Evolutionary conservation across 2,329 filamentous ascomycete genomes (phyloP), one percentile per base, ranked within the genome.

Genomic region (Fusarium pseudonygamai): DNA sequence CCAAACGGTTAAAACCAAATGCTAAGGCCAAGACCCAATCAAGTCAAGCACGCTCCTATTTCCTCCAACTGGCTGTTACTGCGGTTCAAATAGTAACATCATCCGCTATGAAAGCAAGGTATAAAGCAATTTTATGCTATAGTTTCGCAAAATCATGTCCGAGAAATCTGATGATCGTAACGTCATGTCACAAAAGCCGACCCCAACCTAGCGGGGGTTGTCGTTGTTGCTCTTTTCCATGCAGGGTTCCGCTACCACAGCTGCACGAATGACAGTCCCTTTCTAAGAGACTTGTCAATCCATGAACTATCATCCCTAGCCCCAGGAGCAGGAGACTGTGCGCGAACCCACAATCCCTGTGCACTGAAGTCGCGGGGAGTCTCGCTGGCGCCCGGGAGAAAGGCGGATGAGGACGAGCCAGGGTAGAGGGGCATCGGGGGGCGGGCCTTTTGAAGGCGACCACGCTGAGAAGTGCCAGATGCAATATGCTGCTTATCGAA

Each of bases 281-380:
- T 74, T 49, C 69, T 67, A 59, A 75, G 67, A 32, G 77, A 78
- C 56, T 75, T 75, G 66, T 75, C 69, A 45, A 78, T 73, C 76
- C 76, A 78, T 45, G 69, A 60, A 37, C 71, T 69, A 6, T 77
- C 69, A 30, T 77, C 67, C n/a, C 62, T 67, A 20, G 67, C 37
- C 14, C 64, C 73, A 26, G 61, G 57, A 18, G 65, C 68, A 37
- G 71, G 70, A 28, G 66, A 68, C 26, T 71, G 66, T 18, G 64
- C 37, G 32, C 62, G 66, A 53, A 60, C 64, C 77, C 77, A 78
- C 34, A 78, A 69, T 36, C 55, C 73, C 53, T 78, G 77, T n/a
- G 74, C 52, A 42, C 66, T 72, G 63, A 78, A 78, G 61, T 78
- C 77, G 40, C 77, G 75, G 37, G 77, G 75, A 26, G 75, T 75